phyloP scores from a whole-genome alignment of 2,329 filamentous ascomycete genomes.

The Pseudogymnoascus sp. region DNA sequence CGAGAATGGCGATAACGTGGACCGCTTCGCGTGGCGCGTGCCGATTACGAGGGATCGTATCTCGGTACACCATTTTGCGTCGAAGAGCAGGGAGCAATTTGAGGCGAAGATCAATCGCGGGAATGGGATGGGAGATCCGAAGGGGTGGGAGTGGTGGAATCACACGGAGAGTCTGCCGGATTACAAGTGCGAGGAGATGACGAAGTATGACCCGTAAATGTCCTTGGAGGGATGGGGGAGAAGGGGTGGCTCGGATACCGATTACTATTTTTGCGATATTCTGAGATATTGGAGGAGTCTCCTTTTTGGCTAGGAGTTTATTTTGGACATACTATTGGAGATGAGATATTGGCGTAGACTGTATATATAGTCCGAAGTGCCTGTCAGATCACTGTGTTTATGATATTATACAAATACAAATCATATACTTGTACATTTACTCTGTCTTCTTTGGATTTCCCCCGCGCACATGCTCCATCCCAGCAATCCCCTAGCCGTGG shows the following conservation, averaged over 20 bases:
- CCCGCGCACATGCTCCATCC: background rate
- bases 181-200: constrained; percentile 22
- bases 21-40: constrained; percentile 18
- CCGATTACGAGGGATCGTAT: constrained; percentile 26
- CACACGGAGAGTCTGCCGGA: constrained; percentile 21
- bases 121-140: constrained; percentile 22
- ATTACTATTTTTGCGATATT: background rate
- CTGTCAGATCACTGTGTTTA: background rate
- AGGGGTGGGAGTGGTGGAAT: constrained; percentile 21
- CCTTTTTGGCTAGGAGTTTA: background rate
- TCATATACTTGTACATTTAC: background rate
- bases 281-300: background rate
- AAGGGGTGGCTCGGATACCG: background rate
- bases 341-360: background rate
- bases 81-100: constrained; percentile 28
- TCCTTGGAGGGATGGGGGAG: background rate
- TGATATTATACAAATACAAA: background rate
- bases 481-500: background rate
- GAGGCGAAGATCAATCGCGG: constrained; percentile 24
- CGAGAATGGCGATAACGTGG: constrained; percentile 22
- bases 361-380: background rate
- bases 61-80: constrained; percentile 28
- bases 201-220: constrained; percentile 18
- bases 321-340: background rate
- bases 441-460: background rate